phyloP scores from a whole-genome alignment of 305 asterid genomes.

The Fraxinus dipetala region DNA sequence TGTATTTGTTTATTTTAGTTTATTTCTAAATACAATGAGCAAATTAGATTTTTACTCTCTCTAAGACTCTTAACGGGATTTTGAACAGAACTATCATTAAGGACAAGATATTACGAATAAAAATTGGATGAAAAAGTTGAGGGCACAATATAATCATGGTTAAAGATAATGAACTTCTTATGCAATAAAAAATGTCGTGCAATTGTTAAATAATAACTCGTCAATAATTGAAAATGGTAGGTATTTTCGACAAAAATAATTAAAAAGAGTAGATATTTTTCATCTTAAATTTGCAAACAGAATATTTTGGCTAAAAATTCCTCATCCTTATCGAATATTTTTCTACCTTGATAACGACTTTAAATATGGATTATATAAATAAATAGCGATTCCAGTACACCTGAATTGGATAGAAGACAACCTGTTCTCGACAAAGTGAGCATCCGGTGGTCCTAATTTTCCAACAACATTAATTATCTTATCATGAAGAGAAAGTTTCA shows the following conservation, averaged over 20 bases:
- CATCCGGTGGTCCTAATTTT: background rate
- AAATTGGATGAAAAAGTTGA: background rate
- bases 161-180: no score
- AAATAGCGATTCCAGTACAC: background rate
- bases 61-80: background rate
- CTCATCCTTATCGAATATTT: no score
- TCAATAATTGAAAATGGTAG: background rate
- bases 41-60: background rate
- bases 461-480: background rate
- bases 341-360: background rate
- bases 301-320: no score
- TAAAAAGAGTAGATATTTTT: background rate
- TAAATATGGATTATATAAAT: no score
- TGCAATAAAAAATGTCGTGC: background rate
- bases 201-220: no score
- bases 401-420: background rate
- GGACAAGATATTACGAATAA: background rate
- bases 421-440: background rate
- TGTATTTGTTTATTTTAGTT: no score
- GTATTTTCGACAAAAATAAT: no score
- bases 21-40: no score
- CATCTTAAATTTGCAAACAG: background rate
- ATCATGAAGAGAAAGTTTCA: background rate
- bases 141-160: background rate
- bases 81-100: background rate